Evolutionary conservation across 441 rosid genomes (phyloP), one percentile per base, ranked within the genome.

Genomic region (Codiaeum variegatum): DNA sequence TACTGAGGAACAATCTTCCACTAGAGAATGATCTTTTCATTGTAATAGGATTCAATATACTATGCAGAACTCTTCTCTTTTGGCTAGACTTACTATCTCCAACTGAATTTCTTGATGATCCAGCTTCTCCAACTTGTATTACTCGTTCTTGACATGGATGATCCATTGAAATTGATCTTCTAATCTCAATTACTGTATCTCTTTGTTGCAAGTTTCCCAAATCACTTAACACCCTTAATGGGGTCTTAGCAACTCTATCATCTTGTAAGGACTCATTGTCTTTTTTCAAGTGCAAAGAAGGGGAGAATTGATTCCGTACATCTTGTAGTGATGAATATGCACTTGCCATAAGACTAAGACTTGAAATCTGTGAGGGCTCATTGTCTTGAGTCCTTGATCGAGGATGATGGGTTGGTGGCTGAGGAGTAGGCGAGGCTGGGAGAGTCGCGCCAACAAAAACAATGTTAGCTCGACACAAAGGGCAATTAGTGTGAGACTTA

Each of bases 401-500:
- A 8, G 67, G 69, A 15, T 24, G 58, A 3, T 24, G 56, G 1
- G 24, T 10, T 3, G 56, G 56, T 1, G 24, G 56, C 0, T 6
- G 24, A 52, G 66, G 78, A n/a, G 62, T 56, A n/a, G 56, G 79
- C 19, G 69, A 42, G 3, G 60, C 81, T 66, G 82, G 65, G 6
- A 71, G 72, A 5, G 83, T 65, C 69, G 75, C 54, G 72, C 67
- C 16, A 0, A 79, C 19, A 62, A 76, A 76, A 23, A 81, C 68
- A 36, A 90, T 82, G 67, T 88, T 86, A 49, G 96, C 90, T 7
- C 98, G 94, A 67, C 97, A 92, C 67, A 94, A 73, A 0, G 98
- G 98, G 79, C 98, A 94, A 68, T 84, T 90, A 3, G 96, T 85
- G 79, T 94, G 98, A 77, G 92, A 87, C 58, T 69, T 82, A 10